These are phyloP conservation scores for Aspergillus sparsus DNA, from an alignment of 495 filamentous ascomycete species.

Conservation along the genomic window DNA sequence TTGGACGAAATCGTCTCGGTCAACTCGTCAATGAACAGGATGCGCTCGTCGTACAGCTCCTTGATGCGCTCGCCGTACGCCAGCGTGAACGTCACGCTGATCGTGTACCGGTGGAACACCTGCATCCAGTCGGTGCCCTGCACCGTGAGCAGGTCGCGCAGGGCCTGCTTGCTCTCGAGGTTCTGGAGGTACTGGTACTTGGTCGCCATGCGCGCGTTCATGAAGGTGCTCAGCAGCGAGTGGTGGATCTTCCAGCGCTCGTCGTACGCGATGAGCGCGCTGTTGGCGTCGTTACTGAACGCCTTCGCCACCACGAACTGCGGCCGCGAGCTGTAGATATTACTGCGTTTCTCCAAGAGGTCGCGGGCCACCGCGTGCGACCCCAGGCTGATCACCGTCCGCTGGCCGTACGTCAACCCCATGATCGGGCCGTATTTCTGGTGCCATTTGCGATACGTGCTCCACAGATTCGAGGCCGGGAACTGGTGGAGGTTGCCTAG, in stretches of 20 bases:
- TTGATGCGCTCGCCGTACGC: constrained; percentile 27
- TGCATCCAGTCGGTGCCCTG: constrained; percentile 18
- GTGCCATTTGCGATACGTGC: constrained; percentile 23
- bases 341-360: constrained; percentile 23
- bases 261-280: constrained; percentile 47
- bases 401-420: constrained; percentile 9
- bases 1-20: constrained; percentile 15
- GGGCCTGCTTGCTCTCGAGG: constrained; percentile 32
- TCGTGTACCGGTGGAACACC: constrained; percentile 23
- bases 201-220: constrained; percentile 37
- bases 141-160: constrained; percentile 21
- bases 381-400: constrained; percentile 24
- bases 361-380: constrained; percentile 21
- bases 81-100: constrained; percentile 28
- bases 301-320: constrained; percentile 17
- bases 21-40: constrained; percentile 25
- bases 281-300: constrained; percentile 26
- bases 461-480: not conserved
- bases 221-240: constrained; percentile 25
- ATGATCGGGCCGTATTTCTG: constrained; percentile 31
- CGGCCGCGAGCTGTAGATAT: constrained; percentile 29
- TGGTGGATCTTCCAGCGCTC: constrained; percentile 40
- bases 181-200: constrained; percentile 41
- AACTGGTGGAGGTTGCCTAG: not conserved
- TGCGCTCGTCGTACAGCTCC: not conserved